A percentile compares a stretch with the other conserved stretches of the same genome.
Evolutionary conservation across 1,139 yeast species (phyloP).

Genomic region (Suhomyces bokatorum): DNA sequence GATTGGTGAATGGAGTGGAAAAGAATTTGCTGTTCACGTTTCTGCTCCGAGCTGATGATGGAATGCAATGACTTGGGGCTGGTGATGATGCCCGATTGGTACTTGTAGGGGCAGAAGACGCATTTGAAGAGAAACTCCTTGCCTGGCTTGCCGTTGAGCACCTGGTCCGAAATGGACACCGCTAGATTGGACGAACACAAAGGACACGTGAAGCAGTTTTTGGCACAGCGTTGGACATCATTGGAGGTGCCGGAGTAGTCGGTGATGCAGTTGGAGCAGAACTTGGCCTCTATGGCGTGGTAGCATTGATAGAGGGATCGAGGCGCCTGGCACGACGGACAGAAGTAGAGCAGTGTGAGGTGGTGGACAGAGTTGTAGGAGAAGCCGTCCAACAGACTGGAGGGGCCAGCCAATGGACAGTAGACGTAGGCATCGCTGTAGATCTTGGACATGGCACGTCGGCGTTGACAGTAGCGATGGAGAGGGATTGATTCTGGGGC

Average conservation of each 20-base stretch:
- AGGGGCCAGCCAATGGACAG: conserved; percentile 19
- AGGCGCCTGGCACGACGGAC: conserved; percentile 39
- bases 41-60: conserved; percentile 27
- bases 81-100: conserved; percentile 30
- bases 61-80: conserved; percentile 38
- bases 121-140: conserved; percentile 39
- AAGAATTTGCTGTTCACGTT: conserved; percentile 4
- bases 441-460: conserved; percentile 23
- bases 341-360: conserved; percentile 32
- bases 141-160: conserved; percentile 24
- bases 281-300: conserved; percentile 28
- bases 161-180: conserved; percentile 27
- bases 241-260: conserved; percentile 29
- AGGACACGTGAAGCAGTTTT: conserved; percentile 46
- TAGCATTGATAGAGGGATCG: conserved; percentile 31
- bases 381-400: conserved; percentile 11
- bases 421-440: conserved; percentile 23
- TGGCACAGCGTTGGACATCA: conserved; percentile 29
- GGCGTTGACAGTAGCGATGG: background rate
- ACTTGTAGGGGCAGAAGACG: conserved; percentile 31
- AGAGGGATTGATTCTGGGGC: background rate
- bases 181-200: conserved; percentile 30
- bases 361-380: conserved; percentile 14
- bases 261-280: conserved; percentile 40
- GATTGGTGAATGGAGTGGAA: conserved; percentile 3